Evolutionary conservation across 495 filamentous ascomycete genomes (phyloP), one percentile per base, ranked within the genome.

Genomic region (Apodospora peruviana): DNA sequence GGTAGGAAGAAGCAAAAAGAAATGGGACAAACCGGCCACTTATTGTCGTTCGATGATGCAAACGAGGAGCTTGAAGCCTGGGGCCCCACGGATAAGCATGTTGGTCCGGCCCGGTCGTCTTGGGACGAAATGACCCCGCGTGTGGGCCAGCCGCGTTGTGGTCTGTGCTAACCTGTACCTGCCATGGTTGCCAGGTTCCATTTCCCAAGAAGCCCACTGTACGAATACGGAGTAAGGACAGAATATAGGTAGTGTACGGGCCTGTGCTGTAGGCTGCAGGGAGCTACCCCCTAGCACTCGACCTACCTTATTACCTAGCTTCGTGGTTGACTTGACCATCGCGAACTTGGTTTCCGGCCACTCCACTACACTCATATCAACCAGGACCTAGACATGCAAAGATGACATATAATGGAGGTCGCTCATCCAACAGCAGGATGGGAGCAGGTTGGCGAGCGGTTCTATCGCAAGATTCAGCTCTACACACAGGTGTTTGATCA

Each of bases 401-500:
- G 34, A 62, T 76, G 66, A 66, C 45, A 53, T 41, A 68, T 23
- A 20, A 76, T 76, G 73, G 73, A 75, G 50, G 52, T 67, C 47
- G 62, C 67, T 56, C 67, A 85, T 70, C 89, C 93, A 45, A 91
- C 89, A 37, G 84, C 90, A 55, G 87, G 89, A 61, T 98, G 93
- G 93, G 90, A 95, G 73, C 84, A 79, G 61, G 78, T 97, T 43
- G 93, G 88, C 44, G 87, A 93, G 57, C 83, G 79, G 53, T 98
- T 93, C 69, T 98, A 96, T 73, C 86, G 91, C 63, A 96, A 93
- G 70, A 83, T 87, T 22, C 85, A 89, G 66, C 77, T 95, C 29
- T 98, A 97, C 74, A 90, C 89, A 48, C 85, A 81, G 52, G 77
- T 98, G 56, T 97, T 96, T 69, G 86, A 91, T 61, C 81, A 86